Evolutionary conservation across 768 basidiomycete genomes (phyloP).

Genomic region (Termitomyces sp.): DNA sequence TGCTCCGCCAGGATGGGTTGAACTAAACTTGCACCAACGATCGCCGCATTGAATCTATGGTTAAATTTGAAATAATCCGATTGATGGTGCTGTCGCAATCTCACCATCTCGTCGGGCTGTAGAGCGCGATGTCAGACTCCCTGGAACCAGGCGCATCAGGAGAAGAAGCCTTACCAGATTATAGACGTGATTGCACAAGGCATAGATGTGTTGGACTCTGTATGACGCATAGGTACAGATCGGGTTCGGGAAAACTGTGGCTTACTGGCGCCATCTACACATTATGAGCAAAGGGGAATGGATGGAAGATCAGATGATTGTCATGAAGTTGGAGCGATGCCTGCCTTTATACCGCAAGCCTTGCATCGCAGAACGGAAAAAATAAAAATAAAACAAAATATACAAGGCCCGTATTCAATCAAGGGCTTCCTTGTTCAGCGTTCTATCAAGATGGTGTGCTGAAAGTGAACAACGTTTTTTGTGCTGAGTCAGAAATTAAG

Average conservation of each 20-base stretch:
- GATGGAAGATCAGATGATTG: slow-evolving; percentile 15
- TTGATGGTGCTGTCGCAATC: background rate
- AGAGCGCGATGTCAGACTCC: slow-evolving; percentile 4
- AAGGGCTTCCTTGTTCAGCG: slow-evolving; percentile 8
- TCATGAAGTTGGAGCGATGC: slow-evolving; percentile 8
- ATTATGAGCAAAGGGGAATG: slow-evolving; percentile 30
- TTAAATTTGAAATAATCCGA: slow-evolving; percentile 10
- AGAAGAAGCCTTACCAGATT: slow-evolving; percentile 38
- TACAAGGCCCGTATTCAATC: slow-evolving; percentile 9
- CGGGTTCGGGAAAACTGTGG: slow-evolving; percentile 4
- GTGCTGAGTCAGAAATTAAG: slow-evolving; percentile 15
- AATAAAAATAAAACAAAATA: slow-evolving; percentile 12
- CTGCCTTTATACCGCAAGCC: slow-evolving; percentile 10
- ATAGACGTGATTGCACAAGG: slow-evolving; percentile 48
- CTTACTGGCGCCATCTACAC: slow-evolving; percentile 74
- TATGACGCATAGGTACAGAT: slow-evolving; percentile 13
- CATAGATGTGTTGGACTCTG: slow-evolving; percentile 60
- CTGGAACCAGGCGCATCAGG: background rate
- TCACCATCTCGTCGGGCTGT: slow-evolving; percentile 60
- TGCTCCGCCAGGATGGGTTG: slow-evolving; percentile 40
- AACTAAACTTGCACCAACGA: slow-evolving; percentile 67
- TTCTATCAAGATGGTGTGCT: slow-evolving; percentile 17
- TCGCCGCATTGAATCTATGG: slow-evolving; percentile 62
- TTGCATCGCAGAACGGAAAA: background rate
- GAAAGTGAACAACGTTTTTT: slow-evolving; percentile 8